Conservation (phyloP, 306 rosid species). For the Pueraria montana region DNA sequence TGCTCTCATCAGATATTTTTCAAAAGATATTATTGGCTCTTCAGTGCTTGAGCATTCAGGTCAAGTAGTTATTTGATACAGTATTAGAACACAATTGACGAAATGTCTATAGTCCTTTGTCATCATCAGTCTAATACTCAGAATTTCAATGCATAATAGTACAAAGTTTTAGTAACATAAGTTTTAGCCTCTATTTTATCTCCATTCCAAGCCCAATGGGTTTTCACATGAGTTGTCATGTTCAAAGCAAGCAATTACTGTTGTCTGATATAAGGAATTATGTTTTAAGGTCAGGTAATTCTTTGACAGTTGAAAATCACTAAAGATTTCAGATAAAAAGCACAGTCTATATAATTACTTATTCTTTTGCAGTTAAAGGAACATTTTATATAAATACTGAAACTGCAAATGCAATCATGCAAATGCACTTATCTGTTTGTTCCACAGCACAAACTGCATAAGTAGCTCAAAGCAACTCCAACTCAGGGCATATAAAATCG, state of each 20-base stretch:
- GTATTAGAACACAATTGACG: slow-evolving; percentile 8
- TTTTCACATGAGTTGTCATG: slow-evolving; percentile 29
- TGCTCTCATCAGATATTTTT: slow-evolving; percentile 19
- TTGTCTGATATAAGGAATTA: slow-evolving; percentile 19
- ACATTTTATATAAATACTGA: slow-evolving; percentile 8
- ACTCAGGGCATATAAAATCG: slow-evolving; percentile 40
- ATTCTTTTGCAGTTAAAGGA: slow-evolving; percentile 31
- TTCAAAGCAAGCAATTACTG: slow-evolving; percentile 20
- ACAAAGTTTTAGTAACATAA: slow-evolving; percentile 13
- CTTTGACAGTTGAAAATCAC: slow-evolving; percentile 37
- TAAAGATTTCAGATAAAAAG: slow-evolving; percentile 20
- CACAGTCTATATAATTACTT: slow-evolving; percentile 19
- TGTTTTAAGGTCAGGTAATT: slow-evolving; percentile 14
- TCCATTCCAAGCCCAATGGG: slow-evolving; percentile 21
- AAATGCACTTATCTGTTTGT: slow-evolving; percentile 36
- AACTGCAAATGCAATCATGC: not conserved
- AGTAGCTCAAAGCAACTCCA: slow-evolving; percentile 39
- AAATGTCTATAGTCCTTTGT: slow-evolving; percentile 8
- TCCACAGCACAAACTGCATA: slow-evolving; percentile 35
- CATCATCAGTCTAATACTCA: slow-evolving; percentile 14
- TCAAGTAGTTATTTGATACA: slow-evolving; percentile 28
- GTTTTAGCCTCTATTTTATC: slow-evolving; percentile 32
- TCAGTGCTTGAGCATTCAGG: slow-evolving; percentile 36
- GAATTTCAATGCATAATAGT: slow-evolving; percentile 27
- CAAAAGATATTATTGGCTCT: slow-evolving; percentile 22